These are phyloP conservation scores for Capronia epimyces DNA, from an alignment of 2,329 filamentous ascomycete species.

Conservation along the genomic window DNA sequence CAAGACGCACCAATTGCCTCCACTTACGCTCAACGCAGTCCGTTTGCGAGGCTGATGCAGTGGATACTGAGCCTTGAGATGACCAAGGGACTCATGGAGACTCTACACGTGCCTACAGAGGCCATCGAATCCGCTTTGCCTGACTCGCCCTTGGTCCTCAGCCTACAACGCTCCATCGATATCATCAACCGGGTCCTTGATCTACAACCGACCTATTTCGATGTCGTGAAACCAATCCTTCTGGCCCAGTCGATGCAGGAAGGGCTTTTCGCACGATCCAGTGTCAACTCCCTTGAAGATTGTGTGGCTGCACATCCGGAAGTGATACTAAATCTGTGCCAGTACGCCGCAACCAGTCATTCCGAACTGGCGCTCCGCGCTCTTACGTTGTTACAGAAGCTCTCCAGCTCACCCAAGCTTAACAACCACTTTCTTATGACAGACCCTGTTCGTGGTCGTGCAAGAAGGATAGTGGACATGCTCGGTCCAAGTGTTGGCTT, in stretches of 20 bases:
- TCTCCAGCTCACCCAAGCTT: slow-evolving; percentile 77
- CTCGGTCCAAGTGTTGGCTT: slow-evolving; percentile 75
- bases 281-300: slow-evolving; percentile 69
- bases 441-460: slow-evolving; percentile 14
- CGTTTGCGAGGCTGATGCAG: slow-evolving; percentile 92
- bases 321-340: slow-evolving; percentile 74
- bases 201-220: slow-evolving; percentile 83
- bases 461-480: slow-evolving; percentile 64
- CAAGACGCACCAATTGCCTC: slow-evolving; percentile 37
- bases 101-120: slow-evolving; percentile 68
- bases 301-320: slow-evolving; percentile 74
- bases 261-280: slow-evolving; percentile 35
- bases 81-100: slow-evolving; percentile 68
- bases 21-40: slow-evolving; percentile 78
- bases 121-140: slow-evolving; percentile 67
- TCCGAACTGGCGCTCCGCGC: slow-evolving; percentile 73
- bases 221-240: slow-evolving; percentile 78
- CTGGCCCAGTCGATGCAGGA: slow-evolving; percentile 13
- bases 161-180: slow-evolving; percentile 73
- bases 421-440: slow-evolving; percentile 33
- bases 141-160: slow-evolving; percentile 74
- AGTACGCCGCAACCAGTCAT: slow-evolving; percentile 81
- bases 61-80: slow-evolving; percentile 96
- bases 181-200: slow-evolving; percentile 78
- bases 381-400: slow-evolving; percentile 74